Evolutionary conservation across 306 rosid genomes (phyloP), one percentile per base, ranked within the genome.

Genomic region (Myrica gale): DNA sequence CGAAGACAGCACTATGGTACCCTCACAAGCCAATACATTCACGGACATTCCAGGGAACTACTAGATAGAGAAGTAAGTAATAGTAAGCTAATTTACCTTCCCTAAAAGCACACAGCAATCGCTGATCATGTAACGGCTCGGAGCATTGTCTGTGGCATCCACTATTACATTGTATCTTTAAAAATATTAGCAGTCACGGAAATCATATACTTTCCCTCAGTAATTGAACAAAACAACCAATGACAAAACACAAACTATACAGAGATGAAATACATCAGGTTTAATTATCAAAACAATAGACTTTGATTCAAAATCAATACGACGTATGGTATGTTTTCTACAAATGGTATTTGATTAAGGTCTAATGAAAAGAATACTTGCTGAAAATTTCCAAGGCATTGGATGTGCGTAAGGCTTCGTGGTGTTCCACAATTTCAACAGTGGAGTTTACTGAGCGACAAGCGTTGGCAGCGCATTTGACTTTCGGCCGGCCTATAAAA

Each of bases 101-200:
- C 97, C 97, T 69, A 95, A 82, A 68, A 95, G 88, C 78, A 95
- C 99, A 73, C 99, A 95, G 86, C 99, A 92, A 84, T 95, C 99
- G 56, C 89, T 95, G 74, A 92, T 95, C 93, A 95, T 61, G 87
- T 95, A 95, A 68, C 97, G 92, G 79, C 93, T 95, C 15, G 99
- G 97, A 85, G 97, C 96, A 87, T 95, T 95, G 84, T 95, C 99
- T 1, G 99, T 92, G 48, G 99, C 97, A 76, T 95, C 99, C 46
- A 95, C 90, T 50, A 92, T 80, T 54, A 92, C 77, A 81, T 92
- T 97, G 73, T 90, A 95, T 84, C 99, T 95, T 66, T 81, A 17
- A 71, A 75, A 78, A 81, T 78, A 45, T 76, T 74, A 15, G 65
- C 17, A 79, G 89, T 89, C 73, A 89, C 4, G 89, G 84, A 79